Evolutionary conservation across 2,329 filamentous ascomycete genomes (phyloP).

Genomic region (Beauveria medogensis): DNA sequence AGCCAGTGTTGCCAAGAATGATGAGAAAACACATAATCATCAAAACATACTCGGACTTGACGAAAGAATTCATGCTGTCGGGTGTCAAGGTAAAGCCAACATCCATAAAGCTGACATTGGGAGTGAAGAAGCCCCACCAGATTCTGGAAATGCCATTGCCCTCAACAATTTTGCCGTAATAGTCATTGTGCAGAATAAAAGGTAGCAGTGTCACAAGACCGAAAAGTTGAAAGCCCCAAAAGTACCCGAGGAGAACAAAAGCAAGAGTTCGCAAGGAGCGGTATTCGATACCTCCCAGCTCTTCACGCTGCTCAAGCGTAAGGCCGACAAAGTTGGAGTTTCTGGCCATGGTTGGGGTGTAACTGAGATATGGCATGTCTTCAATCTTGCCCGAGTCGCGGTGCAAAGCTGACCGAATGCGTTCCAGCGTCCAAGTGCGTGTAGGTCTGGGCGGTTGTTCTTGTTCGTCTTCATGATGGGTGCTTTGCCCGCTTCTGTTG

Average conservation of each 20-base stretch:
- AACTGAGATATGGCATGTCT: constrained; percentile 84
- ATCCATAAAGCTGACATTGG: constrained; percentile 87
- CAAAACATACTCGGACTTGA: constrained; percentile 65
- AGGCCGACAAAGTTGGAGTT: constrained; percentile 90
- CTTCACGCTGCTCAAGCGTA: constrained; percentile 84
- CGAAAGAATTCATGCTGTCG: constrained; percentile 89
- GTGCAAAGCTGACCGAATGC: constrained; percentile 48
- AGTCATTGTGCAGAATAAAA: constrained; percentile 62
- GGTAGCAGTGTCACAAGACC: constrained; percentile 66
- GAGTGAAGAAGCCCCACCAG: constrained; percentile 92
- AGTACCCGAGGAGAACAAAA: constrained; percentile 70
- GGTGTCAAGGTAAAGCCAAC: constrained; percentile 88
- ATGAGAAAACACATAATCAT: constrained; percentile 78
- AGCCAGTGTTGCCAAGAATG: constrained; percentile 90
- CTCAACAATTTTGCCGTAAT: constrained; percentile 59
- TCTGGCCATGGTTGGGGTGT: constrained; percentile 82
- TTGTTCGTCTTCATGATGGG: constrained; percentile 25
- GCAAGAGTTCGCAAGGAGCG: constrained; percentile 81
- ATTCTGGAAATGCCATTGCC: constrained; percentile 52
- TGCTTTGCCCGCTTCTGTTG: constrained; percentile 28
- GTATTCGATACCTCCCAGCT: constrained; percentile 94
- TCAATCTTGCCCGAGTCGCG: constrained; percentile 38
- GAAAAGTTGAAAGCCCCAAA: constrained; percentile 72
- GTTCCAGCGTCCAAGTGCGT: constrained; percentile 46
- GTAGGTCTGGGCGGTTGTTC: constrained; percentile 5